Conservation (phyloP, 768 basidiomycete species). For the Xerocomellus chrysenteron region DNA sequence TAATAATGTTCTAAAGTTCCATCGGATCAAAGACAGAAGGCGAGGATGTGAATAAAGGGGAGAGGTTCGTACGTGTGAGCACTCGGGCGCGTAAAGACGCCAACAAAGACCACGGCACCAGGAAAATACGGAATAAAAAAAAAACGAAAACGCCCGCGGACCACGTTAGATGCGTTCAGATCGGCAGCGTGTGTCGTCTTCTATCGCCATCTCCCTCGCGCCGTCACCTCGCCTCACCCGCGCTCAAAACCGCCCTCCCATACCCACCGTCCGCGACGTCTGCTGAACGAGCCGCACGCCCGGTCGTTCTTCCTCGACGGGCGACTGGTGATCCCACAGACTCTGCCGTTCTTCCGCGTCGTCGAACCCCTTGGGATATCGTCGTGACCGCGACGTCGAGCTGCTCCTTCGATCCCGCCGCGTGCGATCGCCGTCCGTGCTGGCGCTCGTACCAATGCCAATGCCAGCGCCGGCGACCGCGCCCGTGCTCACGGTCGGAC, state of each 20-base stretch:
- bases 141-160: no score
- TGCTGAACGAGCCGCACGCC: conserved; percentile 44
- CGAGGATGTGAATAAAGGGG: no score
- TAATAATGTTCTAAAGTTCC: no score
- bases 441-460: not conserved
- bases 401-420: conserved; percentile 36
- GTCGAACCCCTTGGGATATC: conserved; percentile 45
- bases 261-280: conserved; percentile 6
- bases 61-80: no score
- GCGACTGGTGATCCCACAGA: conserved; percentile 43
- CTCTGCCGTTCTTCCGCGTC: conserved; percentile 63
- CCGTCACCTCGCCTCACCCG: not conserved
- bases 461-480: no score
- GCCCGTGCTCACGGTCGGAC: not conserved
- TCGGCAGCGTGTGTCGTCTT: not conserved
- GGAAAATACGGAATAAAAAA: no score
- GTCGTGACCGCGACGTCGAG: conserved; percentile 48
- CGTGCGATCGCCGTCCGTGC: conserved; percentile 7
- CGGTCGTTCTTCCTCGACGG: conserved; percentile 20
- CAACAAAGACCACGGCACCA: no score
- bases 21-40: no score
- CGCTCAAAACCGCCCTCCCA: conserved; percentile 21
- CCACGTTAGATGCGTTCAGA: not conserved
- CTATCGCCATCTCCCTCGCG: no score
- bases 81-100: no score